These are phyloP conservation scores for Cetraspora pellucida DNA, from an alignment of 192 early-diverging fungal genomes.

Conservation along the genomic window DNA sequence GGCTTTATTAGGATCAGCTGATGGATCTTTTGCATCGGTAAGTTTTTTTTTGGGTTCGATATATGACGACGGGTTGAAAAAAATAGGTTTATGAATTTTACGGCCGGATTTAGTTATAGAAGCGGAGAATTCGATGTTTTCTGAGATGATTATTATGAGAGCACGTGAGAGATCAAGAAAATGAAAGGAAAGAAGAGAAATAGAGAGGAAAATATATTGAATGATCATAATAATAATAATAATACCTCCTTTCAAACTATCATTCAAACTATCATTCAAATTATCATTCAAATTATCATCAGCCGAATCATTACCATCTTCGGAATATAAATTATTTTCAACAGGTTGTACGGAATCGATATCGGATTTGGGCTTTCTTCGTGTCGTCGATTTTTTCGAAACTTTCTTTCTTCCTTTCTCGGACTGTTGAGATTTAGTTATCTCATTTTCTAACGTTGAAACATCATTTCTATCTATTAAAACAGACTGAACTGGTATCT, in stretches of 20 bases:
- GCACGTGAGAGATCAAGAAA: too few species aligned
- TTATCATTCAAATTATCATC: too few species aligned
- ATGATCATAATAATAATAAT: too few species aligned
- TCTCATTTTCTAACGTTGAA: slow-evolving; percentile 5
- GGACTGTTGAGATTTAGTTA: not conserved
- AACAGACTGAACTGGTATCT: slow-evolving; percentile 6
- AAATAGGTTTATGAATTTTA: slow-evolving; percentile 17
- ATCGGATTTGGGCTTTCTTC: not conserved
- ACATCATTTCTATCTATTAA: slow-evolving; percentile 17
- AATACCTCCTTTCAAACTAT: too few species aligned
- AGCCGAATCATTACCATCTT: too few species aligned
- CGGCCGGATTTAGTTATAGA: slow-evolving; percentile 33
- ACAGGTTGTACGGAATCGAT: not conserved
- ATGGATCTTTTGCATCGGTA: too few species aligned
- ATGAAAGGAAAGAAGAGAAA: too few species aligned
- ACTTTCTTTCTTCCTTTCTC: not conserved
- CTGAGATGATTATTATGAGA: too few species aligned
- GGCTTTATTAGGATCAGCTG: too few species aligned
- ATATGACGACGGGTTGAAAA: slow-evolving; percentile 11
- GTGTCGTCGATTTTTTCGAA: not conserved
- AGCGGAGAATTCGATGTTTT: not conserved
- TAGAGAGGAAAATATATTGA: too few species aligned
- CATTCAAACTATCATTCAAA: too few species aligned
- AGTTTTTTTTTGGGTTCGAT: not conserved
- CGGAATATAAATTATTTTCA: too few species aligned